A percentile compares a stretch with the other conserved stretches of the same genome.
These are phyloP conservation scores for Cyathus striatus DNA, from an alignment of 768 basidiomycete species.

Conservation along the genomic window DNA sequence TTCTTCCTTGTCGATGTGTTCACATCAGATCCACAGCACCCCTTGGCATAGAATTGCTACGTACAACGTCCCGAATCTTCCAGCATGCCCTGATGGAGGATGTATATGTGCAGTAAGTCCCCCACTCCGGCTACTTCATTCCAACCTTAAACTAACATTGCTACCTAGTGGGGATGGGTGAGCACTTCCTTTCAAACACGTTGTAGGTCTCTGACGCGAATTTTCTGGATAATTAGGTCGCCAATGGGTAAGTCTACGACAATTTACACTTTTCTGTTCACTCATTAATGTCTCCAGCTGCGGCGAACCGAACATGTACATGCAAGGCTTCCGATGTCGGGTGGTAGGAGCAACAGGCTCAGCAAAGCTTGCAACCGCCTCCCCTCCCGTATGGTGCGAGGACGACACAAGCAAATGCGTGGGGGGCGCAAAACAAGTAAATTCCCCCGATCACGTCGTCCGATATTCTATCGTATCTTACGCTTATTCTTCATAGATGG, in stretches of 20 bases:
- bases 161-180: constrained; percentile 26
- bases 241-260: not conserved
- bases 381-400: constrained; percentile 22
- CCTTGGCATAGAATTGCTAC: constrained; percentile 31
- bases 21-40: constrained; percentile 15
- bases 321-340: constrained; percentile 20
- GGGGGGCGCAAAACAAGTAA: constrained; percentile 18
- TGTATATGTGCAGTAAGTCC: constrained; percentile 30
- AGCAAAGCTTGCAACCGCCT: constrained; percentile 9
- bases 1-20: not conserved
- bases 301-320: constrained; percentile 22
- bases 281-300: constrained; percentile 7
- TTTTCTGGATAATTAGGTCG: not conserved
- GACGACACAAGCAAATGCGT: constrained; percentile 14
- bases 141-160: not conserved
- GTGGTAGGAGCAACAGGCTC: constrained; percentile 15
- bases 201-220: no score
- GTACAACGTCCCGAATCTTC: constrained; percentile 28
- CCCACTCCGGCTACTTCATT: not conserved
- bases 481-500: constrained; percentile 8
- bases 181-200: constrained; percentile 1
- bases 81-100: constrained; percentile 27
- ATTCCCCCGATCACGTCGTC: no score
- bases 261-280: not conserved
- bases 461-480: no score